A percentile compares a stretch with the other conserved stretches of the same genome.
Evolutionary conservation across 345 rosid genomes (phyloP).

Genomic region (Gossypium mustelinum): DNA sequence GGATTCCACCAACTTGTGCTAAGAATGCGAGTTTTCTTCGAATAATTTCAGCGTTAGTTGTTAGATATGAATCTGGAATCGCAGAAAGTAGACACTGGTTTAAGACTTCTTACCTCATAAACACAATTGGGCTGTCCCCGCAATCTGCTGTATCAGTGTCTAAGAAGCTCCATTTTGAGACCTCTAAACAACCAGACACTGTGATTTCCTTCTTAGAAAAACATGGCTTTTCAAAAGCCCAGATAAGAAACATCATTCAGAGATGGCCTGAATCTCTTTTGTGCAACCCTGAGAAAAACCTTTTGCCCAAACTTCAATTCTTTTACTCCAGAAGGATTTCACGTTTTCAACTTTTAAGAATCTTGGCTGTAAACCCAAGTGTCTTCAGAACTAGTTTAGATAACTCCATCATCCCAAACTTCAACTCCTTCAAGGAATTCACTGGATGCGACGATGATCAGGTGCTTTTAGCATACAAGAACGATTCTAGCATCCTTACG

Average conservation of each 20-base stretch:
- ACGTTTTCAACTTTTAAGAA: not conserved
- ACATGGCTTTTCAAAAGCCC: not conserved
- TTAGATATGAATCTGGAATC: not conserved
- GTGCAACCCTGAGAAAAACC: not conserved
- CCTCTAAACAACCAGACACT: not conserved
- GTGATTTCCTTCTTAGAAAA: not conserved
- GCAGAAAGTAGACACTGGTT: not conserved
- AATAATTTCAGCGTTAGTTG: not conserved
- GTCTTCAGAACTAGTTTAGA: not conserved
- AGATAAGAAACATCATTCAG: not conserved
- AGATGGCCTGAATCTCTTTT: not conserved
- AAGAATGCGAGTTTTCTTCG: not conserved
- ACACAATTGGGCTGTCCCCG: not conserved
- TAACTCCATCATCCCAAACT: not conserved
- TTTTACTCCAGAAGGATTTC: not conserved
- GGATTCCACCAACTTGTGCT: not conserved
- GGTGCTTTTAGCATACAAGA: not conserved
- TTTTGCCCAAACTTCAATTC: not conserved
- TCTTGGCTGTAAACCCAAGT: not conserved
- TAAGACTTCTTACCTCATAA: not conserved
- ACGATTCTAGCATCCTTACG: not conserved
- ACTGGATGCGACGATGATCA: not conserved
- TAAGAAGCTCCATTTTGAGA: not conserved
- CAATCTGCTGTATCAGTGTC: not conserved
- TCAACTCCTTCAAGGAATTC: not conserved